Evolutionary conservation across 441 rosid species (phyloP).

Genomic region (Bocquillonia castaneifolia): DNA sequence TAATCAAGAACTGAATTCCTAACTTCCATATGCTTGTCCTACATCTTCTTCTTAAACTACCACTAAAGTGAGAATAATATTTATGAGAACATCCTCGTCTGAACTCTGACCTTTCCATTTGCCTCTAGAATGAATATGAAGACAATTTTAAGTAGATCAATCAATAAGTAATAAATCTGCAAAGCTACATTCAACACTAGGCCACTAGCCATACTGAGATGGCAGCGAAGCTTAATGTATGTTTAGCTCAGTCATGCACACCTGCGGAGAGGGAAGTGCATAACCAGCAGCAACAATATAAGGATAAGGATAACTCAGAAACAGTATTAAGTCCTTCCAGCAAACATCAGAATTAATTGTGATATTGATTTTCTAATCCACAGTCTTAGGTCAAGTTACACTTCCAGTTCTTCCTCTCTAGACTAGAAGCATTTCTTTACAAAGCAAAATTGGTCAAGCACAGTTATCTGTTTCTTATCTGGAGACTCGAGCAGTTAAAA

Average conservation of each 20-base stretch:
- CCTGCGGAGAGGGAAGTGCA: background rate
- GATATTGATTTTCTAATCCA: background rate
- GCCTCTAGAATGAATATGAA: background rate
- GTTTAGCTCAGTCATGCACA: background rate
- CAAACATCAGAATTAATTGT: background rate
- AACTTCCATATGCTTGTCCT: too few relatives aligned
- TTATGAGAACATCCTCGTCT: background rate
- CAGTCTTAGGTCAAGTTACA: background rate
- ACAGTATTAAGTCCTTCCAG: background rate
- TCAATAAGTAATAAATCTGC: background rate
- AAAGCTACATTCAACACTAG: background rate
- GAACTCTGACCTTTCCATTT: background rate
- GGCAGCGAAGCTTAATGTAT: background rate
- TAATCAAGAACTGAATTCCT: too few relatives aligned
- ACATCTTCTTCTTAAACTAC: background rate
- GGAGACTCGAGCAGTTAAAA: background rate
- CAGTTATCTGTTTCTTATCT: background rate
- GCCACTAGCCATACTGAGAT: conserved; percentile 1
- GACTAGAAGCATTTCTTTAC: background rate
- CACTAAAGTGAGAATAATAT: background rate
- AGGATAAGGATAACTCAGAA: background rate
- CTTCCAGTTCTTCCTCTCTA: background rate
- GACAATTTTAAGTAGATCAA: conserved; percentile 4
- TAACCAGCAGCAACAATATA: background rate
- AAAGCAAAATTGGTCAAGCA: background rate